Evolutionary conservation across 78 protist genomes (phyloP).

Genomic region (Isochrysis galbana): DNA sequence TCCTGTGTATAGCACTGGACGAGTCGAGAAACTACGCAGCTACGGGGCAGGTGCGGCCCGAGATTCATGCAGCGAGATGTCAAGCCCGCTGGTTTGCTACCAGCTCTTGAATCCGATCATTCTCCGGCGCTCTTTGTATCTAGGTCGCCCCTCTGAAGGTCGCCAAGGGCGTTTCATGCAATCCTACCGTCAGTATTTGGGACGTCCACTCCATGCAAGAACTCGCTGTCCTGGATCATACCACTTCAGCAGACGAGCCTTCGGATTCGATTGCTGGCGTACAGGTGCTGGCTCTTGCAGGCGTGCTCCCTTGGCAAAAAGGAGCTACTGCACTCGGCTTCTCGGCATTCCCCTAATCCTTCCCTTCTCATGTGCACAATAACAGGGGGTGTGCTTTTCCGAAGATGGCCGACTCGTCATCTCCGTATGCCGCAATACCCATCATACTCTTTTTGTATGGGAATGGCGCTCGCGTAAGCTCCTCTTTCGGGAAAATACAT

Average conservation of each 20-base stretch:
- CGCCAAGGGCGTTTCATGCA: not conserved
- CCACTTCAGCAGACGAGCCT: not conserved
- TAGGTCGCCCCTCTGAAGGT: not conserved
- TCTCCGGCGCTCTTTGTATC: no score
- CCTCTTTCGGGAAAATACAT: not conserved
- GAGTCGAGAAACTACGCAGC: not conserved
- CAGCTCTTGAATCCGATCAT: no score
- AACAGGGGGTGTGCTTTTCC: not conserved
- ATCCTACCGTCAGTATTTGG: not conserved
- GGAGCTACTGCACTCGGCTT: no score
- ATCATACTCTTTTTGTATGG: not conserved
- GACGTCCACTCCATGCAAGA: constrained; percentile 13
- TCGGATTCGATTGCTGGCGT: not conserved
- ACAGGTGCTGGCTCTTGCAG: no score
- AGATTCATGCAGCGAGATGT: no score
- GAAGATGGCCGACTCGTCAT: not conserved
- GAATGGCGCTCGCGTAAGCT: not conserved
- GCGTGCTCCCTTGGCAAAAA: no score
- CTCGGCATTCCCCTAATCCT: no score
- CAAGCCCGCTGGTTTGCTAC: no score
- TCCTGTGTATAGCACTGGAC: not conserved
- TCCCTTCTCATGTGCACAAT: no score
- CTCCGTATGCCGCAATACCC: not conserved
- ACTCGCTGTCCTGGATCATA: not conserved
- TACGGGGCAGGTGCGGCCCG: constrained; percentile 1